Percentiles rank a stretch among this genome's conserved stretches.
Evolutionary conservation across 139 green algal species (phyloP).

Genomic region (Helicosporidium sp.): DNA sequence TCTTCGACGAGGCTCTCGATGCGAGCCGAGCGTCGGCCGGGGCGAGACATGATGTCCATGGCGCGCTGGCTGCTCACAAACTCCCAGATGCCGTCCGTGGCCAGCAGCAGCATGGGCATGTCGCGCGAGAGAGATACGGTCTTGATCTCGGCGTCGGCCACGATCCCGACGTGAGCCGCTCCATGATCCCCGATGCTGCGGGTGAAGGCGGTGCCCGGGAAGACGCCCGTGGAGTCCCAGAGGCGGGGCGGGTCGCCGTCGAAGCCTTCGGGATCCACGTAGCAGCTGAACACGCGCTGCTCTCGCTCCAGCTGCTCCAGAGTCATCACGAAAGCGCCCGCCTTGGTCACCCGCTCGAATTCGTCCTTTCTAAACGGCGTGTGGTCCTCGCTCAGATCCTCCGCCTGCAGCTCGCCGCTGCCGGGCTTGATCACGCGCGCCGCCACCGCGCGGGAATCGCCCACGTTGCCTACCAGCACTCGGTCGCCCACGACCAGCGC

Average conservation of each 20-base stretch:
- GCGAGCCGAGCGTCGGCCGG: slow-evolving; percentile 49
- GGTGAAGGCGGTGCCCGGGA: slow-evolving; percentile 88
- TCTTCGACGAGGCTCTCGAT: slow-evolving; percentile 49
- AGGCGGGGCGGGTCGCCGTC: slow-evolving; percentile 77
- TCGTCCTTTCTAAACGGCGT: slow-evolving; percentile 76
- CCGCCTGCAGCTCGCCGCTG: slow-evolving; percentile 10
- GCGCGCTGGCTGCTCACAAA: slow-evolving; percentile 73
- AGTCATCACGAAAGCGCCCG: slow-evolving; percentile 69
- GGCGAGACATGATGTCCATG: slow-evolving; percentile 66
- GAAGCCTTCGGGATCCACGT: slow-evolving; percentile 60
- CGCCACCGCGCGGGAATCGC: slow-evolving; percentile 69
- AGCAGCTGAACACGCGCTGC: slow-evolving; percentile 42
- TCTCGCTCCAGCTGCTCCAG: slow-evolving; percentile 83
- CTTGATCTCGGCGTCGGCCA: slow-evolving; percentile 70
- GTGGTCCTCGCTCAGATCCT: slow-evolving; percentile 54
- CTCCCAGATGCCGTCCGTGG: slow-evolving; percentile 85
- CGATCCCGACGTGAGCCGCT: too few species aligned
- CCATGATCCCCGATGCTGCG: slow-evolving; percentile 64
- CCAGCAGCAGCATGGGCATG: slow-evolving; percentile 67
- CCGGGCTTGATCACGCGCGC: slow-evolving; percentile 10
- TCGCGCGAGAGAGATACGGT: slow-evolving; percentile 24
- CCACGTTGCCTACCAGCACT: slow-evolving; percentile 74
- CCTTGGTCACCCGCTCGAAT: slow-evolving; percentile 56
- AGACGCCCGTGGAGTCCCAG: slow-evolving; percentile 64
- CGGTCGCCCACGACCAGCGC: slow-evolving; percentile 39